Evolutionary conservation across 2,329 filamentous ascomycete species (phyloP).

Genomic region (Hymenoscyphus occultus): DNA sequence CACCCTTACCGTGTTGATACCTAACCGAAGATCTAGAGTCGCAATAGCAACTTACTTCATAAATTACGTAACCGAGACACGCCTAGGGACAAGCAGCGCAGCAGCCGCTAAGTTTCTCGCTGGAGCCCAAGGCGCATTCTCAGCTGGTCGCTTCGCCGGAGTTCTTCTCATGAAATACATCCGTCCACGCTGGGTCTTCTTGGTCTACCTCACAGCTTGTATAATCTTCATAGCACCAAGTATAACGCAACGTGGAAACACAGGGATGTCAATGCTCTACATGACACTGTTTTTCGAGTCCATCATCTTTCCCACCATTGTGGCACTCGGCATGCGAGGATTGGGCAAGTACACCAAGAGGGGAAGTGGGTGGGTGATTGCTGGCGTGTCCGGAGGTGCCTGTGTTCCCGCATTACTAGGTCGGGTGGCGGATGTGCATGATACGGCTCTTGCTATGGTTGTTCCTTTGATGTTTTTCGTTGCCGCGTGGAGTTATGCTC

Average conservation of each 20-base stretch:
- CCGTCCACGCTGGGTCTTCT: conserved; percentile 49
- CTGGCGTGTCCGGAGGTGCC: conserved; percentile 69
- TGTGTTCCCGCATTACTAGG: conserved; percentile 71
- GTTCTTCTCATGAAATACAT: conserved; percentile 49
- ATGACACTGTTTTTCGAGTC: conserved; percentile 51
- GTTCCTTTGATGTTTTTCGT: conserved; percentile 49
- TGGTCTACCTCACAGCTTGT: conserved; percentile 44
- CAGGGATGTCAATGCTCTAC: conserved; percentile 50
- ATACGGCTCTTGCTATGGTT: conserved; percentile 37
- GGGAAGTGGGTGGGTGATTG: conserved; percentile 69
- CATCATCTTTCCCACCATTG: conserved; percentile 67
- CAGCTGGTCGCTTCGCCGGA: conserved; percentile 51
- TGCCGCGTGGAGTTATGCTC: conserved; percentile 44
- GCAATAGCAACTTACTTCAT: conserved; percentile 68
- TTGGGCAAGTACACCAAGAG: conserved; percentile 75
- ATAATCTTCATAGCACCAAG: conserved; percentile 50
- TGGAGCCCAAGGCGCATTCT: conserved; percentile 53
- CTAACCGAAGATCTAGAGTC: conserved; percentile 49
- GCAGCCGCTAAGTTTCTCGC: conserved; percentile 49
- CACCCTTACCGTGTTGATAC: background rate
- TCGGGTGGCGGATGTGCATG: conserved; percentile 54
- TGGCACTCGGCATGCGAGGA: conserved; percentile 72
- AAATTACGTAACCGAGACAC: conserved; percentile 65
- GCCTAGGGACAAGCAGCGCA: conserved; percentile 48
- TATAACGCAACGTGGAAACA: conserved; percentile 47